Percentiles rank a stretch among this genome's conserved stretches.
These are phyloP conservation scores for Coccomyxa subellipsoidea DNA, from an alignment of 163 green algal species.

Conservation along the genomic window DNA sequence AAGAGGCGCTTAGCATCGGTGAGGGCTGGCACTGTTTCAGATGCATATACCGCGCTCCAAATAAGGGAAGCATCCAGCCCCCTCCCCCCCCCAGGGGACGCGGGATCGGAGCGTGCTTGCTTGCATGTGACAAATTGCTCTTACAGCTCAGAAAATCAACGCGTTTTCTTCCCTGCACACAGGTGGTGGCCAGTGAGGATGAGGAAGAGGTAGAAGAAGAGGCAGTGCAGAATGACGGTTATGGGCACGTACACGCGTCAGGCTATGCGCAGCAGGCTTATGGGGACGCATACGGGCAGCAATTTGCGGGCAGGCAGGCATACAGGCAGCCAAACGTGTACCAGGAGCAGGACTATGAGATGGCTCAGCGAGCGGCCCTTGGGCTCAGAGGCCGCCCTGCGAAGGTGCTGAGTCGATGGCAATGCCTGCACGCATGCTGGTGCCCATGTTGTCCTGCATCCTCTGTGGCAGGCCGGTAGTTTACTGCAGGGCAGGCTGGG, in stretches of 20 bases:
- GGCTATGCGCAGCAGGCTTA: background rate
- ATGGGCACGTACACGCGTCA: background rate
- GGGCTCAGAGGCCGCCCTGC: background rate
- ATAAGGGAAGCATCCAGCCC: too few relatives aligned
- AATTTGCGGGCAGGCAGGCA: background rate
- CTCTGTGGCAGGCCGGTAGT: too few relatives aligned
- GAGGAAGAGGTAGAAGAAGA: constrained; percentile 4
- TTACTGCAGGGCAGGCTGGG: too few relatives aligned
- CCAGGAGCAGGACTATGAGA: background rate
- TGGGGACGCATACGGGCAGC: background rate
- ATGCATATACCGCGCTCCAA: too few relatives aligned
- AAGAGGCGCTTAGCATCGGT: constrained; percentile 2
- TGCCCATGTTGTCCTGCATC: too few relatives aligned
- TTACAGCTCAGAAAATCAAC: too few relatives aligned
- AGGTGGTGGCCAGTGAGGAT: background rate
- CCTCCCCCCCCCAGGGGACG: too few relatives aligned
- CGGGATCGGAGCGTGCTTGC: too few relatives aligned
- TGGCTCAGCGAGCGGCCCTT: background rate
- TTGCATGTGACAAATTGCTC: too few relatives aligned
- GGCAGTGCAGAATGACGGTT: background rate
- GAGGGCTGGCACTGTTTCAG: background rate
- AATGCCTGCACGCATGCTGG: too few relatives aligned
- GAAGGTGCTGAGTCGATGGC: background rate
- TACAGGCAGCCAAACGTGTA: background rate
- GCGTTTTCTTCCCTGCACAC: too few relatives aligned